phyloP scores from a whole-genome alignment of 169 alveolate genomes.

The Plasmodium malariae region DNA sequence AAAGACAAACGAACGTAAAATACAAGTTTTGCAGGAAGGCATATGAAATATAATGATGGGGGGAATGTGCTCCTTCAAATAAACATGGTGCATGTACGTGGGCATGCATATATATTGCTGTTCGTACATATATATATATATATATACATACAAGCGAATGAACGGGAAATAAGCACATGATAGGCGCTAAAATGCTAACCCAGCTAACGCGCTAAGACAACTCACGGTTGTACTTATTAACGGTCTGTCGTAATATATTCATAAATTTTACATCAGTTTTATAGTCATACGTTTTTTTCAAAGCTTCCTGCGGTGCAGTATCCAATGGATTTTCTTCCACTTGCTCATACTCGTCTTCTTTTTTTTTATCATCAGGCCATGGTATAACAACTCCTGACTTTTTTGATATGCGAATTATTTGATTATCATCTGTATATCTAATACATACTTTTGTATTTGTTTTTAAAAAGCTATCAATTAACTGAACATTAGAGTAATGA shows the following conservation, averaged over 20 bases:
- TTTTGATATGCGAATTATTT: conserved; percentile 88
- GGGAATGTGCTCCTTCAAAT: too few species aligned
- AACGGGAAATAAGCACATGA: not conserved
- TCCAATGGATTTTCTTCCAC: conserved; percentile 84
- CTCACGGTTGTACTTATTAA: conserved; percentile 85
- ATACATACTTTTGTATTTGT: conserved; percentile 82
- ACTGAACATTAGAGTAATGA: conserved; percentile 91
- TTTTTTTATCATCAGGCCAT: conserved; percentile 87
- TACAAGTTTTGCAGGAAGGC: too few species aligned
- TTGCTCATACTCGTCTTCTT: conserved; percentile 78
- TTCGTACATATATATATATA: not conserved
- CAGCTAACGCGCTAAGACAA: conserved; percentile 34
- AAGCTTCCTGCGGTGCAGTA: conserved; percentile 91
- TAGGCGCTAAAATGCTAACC: too few species aligned
- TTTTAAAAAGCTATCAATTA: conserved; percentile 83
- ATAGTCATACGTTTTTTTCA: conserved; percentile 88
- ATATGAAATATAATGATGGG: too few species aligned
- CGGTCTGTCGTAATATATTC: conserved; percentile 84
- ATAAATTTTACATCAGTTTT: conserved; percentile 82
- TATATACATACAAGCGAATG: not conserved
- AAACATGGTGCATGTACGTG: conserved; percentile 1
- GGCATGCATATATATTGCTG: not conserved
- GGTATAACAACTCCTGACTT: conserved; percentile 92
- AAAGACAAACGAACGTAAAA: too few species aligned
- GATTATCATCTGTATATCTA: conserved; percentile 28